Percentiles rank a stretch among this genome's conserved stretches.
phyloP scores from a whole-genome alignment of 192 early-diverging fungal species.

The Gamsiella multidivaricata region DNA sequence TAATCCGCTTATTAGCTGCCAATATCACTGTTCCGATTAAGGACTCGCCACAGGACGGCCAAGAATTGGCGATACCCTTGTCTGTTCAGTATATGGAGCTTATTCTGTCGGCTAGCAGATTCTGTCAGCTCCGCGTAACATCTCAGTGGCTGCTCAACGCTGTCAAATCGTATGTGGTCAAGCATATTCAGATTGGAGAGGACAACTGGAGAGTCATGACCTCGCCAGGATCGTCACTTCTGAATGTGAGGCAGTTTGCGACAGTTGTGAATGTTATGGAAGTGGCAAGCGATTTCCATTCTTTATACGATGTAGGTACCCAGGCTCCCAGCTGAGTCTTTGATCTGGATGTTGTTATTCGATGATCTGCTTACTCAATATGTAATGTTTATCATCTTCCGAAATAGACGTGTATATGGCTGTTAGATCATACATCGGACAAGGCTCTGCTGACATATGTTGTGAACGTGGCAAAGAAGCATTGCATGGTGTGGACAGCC shows the following conservation, averaged over 20 bases:
- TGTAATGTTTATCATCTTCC: not conserved
- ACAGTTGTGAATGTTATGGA: constrained; percentile 62
- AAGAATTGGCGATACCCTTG: constrained; percentile 42
- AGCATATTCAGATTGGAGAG: constrained; percentile 57
- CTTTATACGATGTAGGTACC: constrained; percentile 55
- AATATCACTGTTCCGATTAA: constrained; percentile 56
- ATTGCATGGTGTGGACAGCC: constrained; percentile 63
- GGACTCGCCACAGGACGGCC: constrained; percentile 47
- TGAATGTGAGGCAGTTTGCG: constrained; percentile 76
- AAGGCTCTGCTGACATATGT: constrained; percentile 57
- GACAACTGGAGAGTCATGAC: constrained; percentile 87
- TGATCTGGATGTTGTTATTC: no score
- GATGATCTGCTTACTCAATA: not conserved
- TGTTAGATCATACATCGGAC: constrained; percentile 65
- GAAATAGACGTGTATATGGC: constrained; percentile 58
- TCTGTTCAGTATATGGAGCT: constrained; percentile 45
- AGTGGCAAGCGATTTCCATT: constrained; percentile 59
- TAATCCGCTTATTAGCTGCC: constrained; percentile 22
- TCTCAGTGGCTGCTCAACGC: constrained; percentile 59
- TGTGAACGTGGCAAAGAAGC: constrained; percentile 60
- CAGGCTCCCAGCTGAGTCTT: no score
- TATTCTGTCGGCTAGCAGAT: constrained; percentile 59
- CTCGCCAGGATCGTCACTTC: constrained; percentile 76
- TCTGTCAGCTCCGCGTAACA: constrained; percentile 56
- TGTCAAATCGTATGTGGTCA: constrained; percentile 61